Evolutionary conservation across 2,329 filamentous ascomycete species (phyloP).

Genomic region (Magnaporthiopsis incrustans): DNA sequence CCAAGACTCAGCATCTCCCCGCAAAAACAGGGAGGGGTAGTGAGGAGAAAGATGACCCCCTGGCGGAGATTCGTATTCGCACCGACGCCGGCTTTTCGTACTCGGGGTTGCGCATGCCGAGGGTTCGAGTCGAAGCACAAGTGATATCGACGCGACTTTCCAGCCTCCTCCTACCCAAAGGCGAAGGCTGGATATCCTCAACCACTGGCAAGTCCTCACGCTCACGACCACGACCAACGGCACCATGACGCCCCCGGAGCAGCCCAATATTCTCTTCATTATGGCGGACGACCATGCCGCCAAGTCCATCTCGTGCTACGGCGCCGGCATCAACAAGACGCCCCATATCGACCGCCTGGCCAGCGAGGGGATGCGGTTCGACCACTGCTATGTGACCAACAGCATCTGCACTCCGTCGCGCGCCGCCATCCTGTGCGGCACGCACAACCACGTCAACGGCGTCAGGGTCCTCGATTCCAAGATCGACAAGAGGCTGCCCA

Average conservation of each 20-base stretch:
- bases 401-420: slow-evolving; percentile 44
- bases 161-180: no score
- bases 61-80: no score
- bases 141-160: no score
- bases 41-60: no score
- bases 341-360: slow-evolving; percentile 43
- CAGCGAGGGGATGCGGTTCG: slow-evolving; percentile 39
- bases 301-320: slow-evolving; percentile 40
- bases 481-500: slow-evolving; percentile 42
- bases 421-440: slow-evolving; percentile 40
- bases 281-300: slow-evolving; percentile 47
- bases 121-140: no score
- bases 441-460: slow-evolving; percentile 44
- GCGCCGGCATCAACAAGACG: slow-evolving; percentile 41
- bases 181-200: no score
- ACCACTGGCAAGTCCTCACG: not conserved
- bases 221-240: not conserved
- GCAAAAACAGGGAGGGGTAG: no score
- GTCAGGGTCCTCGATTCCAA: slow-evolving; percentile 40
- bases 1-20: no score
- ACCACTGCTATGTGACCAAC: slow-evolving; percentile 48
- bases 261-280: slow-evolving; percentile 39
- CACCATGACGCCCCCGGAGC: not conserved
- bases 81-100: no score
- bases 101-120: no score